Conservation (phyloP, 129 eudicot genomes). For the Artemisia annua region DNA sequence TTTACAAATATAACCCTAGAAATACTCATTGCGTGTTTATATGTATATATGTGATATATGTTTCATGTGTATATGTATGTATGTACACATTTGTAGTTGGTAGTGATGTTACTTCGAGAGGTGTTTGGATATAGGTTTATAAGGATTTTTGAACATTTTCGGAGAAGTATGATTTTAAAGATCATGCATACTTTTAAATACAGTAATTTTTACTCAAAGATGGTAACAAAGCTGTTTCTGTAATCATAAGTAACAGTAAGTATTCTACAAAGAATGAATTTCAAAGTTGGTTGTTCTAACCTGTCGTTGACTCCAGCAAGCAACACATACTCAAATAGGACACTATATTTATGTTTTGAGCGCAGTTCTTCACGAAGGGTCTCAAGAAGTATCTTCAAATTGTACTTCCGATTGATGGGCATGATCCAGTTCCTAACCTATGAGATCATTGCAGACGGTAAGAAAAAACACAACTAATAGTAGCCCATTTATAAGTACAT, state of each 20-base stretch:
- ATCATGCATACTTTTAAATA: too few relatives aligned
- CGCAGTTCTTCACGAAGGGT: constrained; percentile 82
- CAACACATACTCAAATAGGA: constrained; percentile 88
- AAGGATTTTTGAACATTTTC: too few relatives aligned
- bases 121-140: too few relatives aligned
- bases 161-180: too few relatives aligned
- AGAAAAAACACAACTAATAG: background rate
- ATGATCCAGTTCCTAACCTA: constrained; percentile 98
- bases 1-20: background rate
- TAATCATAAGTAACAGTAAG: too few relatives aligned
- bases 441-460: constrained; percentile 6
- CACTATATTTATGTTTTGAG: constrained; percentile 67
- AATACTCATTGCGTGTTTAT: background rate
- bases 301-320: constrained; percentile 97
- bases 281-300: constrained; percentile 26
- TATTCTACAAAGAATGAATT: too few relatives aligned
- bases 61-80: background rate
- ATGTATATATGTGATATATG: background rate
- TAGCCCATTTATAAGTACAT: constrained; percentile 5
- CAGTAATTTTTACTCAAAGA: too few relatives aligned
- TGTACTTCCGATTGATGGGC: constrained; percentile 97
- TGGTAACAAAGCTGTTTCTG: too few relatives aligned
- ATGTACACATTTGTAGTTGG: background rate
- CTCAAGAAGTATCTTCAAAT: constrained; percentile 68
- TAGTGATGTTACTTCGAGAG: too few relatives aligned